phyloP scores from a whole-genome alignment of 495 filamentous ascomycete species.

The Lasiosphaeriaceae sp. region DNA sequence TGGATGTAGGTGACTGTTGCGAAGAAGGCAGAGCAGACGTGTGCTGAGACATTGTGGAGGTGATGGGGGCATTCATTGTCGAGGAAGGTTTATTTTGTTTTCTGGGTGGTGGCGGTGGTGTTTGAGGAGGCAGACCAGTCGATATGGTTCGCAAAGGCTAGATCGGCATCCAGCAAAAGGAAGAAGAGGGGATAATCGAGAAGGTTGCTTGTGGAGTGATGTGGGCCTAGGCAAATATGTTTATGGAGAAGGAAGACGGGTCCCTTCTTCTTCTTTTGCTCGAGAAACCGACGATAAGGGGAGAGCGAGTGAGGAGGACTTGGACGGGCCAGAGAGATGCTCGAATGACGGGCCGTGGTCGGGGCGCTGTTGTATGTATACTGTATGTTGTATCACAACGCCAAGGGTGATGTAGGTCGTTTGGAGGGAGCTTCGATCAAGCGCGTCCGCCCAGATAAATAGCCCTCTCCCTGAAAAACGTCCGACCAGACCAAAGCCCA shows the following conservation, averaged over 20 bases:
- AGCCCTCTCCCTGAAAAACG: background rate
- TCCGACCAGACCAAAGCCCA: background rate
- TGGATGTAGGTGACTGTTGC: conserved; percentile 22
- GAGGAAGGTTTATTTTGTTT: background rate
- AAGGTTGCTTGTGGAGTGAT: background rate
- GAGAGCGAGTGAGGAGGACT: background rate
- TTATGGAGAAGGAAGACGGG: background rate
- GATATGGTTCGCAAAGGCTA: background rate
- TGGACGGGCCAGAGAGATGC: background rate
- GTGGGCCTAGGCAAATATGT: background rate
- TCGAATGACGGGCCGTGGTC: background rate
- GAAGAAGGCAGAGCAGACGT: conserved; percentile 25
- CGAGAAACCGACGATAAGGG: background rate
- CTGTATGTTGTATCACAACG: conserved; percentile 12
- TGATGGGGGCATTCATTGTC: conserved; percentile 37
- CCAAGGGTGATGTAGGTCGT: conserved; percentile 12
- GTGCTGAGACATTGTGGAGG: conserved; percentile 25
- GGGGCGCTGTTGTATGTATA: background rate
- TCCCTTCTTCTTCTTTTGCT: background rate
- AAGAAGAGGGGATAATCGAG: background rate
- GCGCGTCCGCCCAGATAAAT: conserved; percentile 13
- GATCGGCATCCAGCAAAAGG: background rate
- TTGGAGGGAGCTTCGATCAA: conserved; percentile 11
- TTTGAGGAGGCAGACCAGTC: background rate
- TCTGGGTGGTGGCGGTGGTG: background rate